Base-by-base conservation (phyloP, 2,329 filamentous ascomycete genomes). In the Claviceps sp. region DNA sequence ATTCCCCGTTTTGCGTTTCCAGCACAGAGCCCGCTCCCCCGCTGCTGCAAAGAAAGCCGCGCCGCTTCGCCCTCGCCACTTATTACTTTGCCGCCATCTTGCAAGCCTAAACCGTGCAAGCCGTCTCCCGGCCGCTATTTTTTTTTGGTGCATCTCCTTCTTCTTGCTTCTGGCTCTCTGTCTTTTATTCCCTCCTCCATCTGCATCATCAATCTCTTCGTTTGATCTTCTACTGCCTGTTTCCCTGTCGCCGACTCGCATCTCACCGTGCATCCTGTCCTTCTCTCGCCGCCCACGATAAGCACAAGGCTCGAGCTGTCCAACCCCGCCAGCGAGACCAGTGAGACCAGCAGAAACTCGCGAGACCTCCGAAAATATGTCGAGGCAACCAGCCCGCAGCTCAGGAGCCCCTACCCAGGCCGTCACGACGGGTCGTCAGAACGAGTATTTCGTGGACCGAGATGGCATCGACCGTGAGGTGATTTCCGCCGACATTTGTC, bases 381-480 rank as follows among this genome's bases (percentile, higher is more conserved):
- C 68, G 59, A 70, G 70, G 48, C 48, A 44, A 65, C 61, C 65
- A 60, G 62, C 64, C 59, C 63, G 64, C 68, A 61, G 67, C 65
- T 60, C 66, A 60, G 57, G 59, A 58, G 62, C 65, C 55, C 56
- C 65, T 59, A 57, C 63, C 38, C 56, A 57, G 53, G 60, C 69
- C 55, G 63, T 70, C 50, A 65, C 72, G 52, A 68, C 70, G 30
- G 30, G 30, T 53, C 76, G 78, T 54, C 79, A 85, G 66, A 87
- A 87, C 68, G 84, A 89, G 70, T 89, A 89, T 66, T 89, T 89
- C 67, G 81, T 89, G 52, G 83, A 84, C 46, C 81, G 84, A 62
- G 84, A 89, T 67, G 85, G 86, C 64, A 90, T 90, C 68, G 85
- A 87, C 66, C 82, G 85, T 61, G 85, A 90, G 68, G 86, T 90